phyloP scores from a whole-genome alignment of 352 stramenopile species.

The Blastocystis hominis region DNA sequence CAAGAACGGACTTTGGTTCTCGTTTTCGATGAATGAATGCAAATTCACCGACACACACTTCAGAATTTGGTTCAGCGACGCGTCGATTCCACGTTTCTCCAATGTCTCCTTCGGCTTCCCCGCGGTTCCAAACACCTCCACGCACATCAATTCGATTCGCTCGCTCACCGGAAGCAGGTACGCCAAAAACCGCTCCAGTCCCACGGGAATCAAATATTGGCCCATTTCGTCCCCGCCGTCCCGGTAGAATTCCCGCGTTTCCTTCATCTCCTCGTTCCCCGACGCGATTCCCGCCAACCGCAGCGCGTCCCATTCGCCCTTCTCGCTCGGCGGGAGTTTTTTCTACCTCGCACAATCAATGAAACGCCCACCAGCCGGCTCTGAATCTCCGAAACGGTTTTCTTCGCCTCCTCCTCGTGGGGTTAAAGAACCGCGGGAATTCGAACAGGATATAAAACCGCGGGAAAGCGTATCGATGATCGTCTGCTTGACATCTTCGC shows the following conservation, averaged over 20 bases:
- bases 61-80: not conserved
- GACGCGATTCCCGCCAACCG: not conserved
- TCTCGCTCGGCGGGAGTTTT: not conserved
- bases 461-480: not conserved
- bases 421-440: not conserved
- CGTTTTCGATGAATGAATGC: conserved; percentile 7
- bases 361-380: not conserved
- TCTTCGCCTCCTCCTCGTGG: not conserved
- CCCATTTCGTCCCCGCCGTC: not conserved
- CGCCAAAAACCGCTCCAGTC: not conserved
- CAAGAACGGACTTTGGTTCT: not conserved
- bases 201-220: not conserved
- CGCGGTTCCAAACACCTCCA: not conserved
- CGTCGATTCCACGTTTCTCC: not conserved
- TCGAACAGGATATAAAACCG: conserved; percentile 8
- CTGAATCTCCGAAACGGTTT: not conserved
- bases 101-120: not conserved
- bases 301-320: not conserved
- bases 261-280: not conserved
- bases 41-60: not conserved
- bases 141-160: conserved; percentile 1
- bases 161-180: conserved; percentile 6
- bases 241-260: not conserved
- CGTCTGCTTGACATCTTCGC: not conserved
- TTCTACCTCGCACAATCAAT: not conserved